phyloP scores from a whole-genome alignment of 108 stramenopile genomes.

The Nitzschia sp. region DNA sequence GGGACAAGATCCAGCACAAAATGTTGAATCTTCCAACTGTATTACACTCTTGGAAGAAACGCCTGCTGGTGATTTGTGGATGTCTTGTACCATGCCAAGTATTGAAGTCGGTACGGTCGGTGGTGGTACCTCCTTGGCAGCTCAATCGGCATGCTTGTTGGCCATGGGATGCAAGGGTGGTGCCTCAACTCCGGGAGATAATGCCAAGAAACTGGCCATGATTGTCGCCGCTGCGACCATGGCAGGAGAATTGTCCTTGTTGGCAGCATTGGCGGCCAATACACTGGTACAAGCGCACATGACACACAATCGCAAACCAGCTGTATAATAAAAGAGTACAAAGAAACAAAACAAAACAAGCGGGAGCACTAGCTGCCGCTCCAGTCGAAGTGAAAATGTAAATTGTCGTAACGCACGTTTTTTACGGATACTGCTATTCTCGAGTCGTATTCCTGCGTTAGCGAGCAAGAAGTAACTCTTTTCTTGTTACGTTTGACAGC shows the following conservation, averaged over 20 bases:
- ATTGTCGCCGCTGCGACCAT: constrained; percentile 95
- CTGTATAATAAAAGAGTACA: no score
- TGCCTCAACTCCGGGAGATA: constrained; percentile 89
- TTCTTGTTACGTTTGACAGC: no score
- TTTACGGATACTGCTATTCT: no score
- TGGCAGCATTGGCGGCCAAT: constrained; percentile 94
- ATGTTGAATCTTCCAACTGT: constrained; percentile 95
- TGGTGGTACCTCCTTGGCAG: constrained; percentile 94
- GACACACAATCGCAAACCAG: constrained; percentile 83
- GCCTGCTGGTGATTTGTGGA: constrained; percentile 84
- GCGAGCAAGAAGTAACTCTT: no score
- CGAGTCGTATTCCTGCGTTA: no score
- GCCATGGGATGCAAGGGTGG: constrained; percentile 90
- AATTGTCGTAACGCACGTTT: no score
- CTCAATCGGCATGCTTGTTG: constrained; percentile 93
- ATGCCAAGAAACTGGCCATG: constrained; percentile 90
- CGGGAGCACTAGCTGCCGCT: no score
- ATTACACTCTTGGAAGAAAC: constrained; percentile 95
- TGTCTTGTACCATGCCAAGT: constrained; percentile 97
- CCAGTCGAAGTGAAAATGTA: no score
- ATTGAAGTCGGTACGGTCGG: constrained; percentile 99
- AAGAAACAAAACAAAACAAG: no score
- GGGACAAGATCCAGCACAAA: constrained; percentile 99
- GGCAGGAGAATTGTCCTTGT: constrained; percentile 95
- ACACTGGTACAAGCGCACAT: constrained; percentile 90